These are phyloP conservation scores for Globisporangium paroecandrum DNA, from an alignment of 352 stramenopile genomes.

Conservation along the genomic window DNA sequence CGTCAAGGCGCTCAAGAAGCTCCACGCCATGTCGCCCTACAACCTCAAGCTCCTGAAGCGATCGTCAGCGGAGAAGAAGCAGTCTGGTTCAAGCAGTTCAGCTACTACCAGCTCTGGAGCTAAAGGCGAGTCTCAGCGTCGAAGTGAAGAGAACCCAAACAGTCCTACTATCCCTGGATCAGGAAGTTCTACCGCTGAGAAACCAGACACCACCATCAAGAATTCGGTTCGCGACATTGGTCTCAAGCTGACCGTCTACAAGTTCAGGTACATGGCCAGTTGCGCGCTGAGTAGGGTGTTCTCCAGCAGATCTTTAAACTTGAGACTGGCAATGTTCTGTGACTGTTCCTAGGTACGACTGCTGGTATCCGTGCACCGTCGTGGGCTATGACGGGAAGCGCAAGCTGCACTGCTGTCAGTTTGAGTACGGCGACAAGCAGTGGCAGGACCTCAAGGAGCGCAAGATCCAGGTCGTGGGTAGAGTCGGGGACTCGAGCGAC, in stretches of 20 bases:
- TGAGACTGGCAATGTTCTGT: not conserved
- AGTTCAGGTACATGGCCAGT: slow-evolving; percentile 34
- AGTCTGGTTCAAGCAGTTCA: not conserved
- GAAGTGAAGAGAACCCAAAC: slow-evolving; percentile 3
- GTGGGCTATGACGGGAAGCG: slow-evolving; percentile 72
- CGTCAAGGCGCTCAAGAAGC: slow-evolving; percentile 60
- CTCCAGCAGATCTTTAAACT: too few relatives aligned
- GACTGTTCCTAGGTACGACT: slow-evolving; percentile 48
- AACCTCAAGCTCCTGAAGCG: slow-evolving; percentile 29
- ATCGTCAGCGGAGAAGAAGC: slow-evolving; percentile 15
- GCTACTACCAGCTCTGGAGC: not conserved
- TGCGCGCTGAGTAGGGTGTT: not conserved
- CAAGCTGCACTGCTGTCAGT: slow-evolving; percentile 73
- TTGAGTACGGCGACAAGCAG: slow-evolving; percentile 81
- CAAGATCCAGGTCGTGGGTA: slow-evolving; percentile 47
- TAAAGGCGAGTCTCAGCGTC: not conserved
- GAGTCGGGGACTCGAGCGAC: slow-evolving; percentile 8
- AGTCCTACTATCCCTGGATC: not conserved
- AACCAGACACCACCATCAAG: slow-evolving; percentile 19
- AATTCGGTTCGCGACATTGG: slow-evolving; percentile 67
- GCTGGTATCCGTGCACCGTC: slow-evolving; percentile 77
- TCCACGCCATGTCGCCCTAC: slow-evolving; percentile 57
- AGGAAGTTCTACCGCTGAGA: not conserved
- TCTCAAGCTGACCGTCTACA: slow-evolving; percentile 60
- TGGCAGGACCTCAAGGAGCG: slow-evolving; percentile 58